Base-by-base conservation (phyloP, 2,329 filamentous ascomycete genomes). In the Diaporthe ilicicola region DNA sequence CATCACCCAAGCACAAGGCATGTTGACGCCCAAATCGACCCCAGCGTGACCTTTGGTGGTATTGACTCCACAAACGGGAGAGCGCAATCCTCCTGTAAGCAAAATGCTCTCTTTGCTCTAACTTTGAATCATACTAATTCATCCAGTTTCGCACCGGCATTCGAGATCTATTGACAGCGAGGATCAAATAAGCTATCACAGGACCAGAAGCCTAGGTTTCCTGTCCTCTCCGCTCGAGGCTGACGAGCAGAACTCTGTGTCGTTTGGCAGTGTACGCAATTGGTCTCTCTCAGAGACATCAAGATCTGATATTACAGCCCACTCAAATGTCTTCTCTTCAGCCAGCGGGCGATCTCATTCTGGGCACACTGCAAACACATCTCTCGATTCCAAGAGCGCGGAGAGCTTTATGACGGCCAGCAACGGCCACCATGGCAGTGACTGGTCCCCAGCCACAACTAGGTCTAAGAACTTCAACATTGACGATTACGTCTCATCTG, bases 321-420 rank as follows among this genome's bases (percentile, higher is more conserved):
- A 81, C 67, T 85, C 83, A 17, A 83, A 82, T 55, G 77, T 77
- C 4, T 82, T 81, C n/a, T 71, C 71, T 5, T 42, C 44, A 19
- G 53, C 42, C 34, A 70, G 69, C 37, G 69, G 55, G 6, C 77
- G 82, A 2, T 82, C 83, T 0, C 79, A 79, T 34, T 86, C 84
- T 2, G 80, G 79, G 29, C 82, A 85, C 68, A 86, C 85, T 0
- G 80, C 82, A 10, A 82, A 81, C 34, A 86, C 84, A 0, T 86
- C 84, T 0, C 76, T 86, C 50, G 84, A 86, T 72, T 73, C 83
- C 27, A 67, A 68, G 50, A 72, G 71, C 37, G 55, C 68, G 15
- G 70, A 69, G 4, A 71, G 66, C n/a, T 68, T 72, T 19, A 72
- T 74, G 13, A 72, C 71, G 15, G 61, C 70, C 46, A 73, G 55